Base-by-base conservation (phyloP, 352 stramenopile species). In the Phytophthora ramorum region DNA sequence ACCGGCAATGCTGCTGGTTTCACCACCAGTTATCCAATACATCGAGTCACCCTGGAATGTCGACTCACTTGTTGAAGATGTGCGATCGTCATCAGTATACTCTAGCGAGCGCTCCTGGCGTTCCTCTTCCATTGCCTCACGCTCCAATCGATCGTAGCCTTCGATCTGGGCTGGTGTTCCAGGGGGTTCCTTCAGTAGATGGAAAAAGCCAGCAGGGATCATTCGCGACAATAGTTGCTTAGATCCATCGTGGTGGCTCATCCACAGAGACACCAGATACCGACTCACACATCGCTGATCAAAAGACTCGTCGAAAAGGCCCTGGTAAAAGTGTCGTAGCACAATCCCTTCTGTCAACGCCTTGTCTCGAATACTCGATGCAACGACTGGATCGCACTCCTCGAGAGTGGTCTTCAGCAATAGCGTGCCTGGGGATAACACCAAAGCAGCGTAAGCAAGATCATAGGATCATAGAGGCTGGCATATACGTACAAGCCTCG, bases 201-300 rank as follows among this genome's bases (percentile, higher is more conserved):
- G 59, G 17, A 98, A 79, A 63, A 99, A 96, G 0, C 95, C 96
- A 2, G 69, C 47, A 12, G 97, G 96, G 6, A 99, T 78, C 34
- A 98, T 97, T 8, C 93, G 81, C 10, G 79, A 69, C 24, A 99
- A 66, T 4, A 99, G 76, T 58, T 91, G 84, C 55, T 98, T 98
- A 37, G 95, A 97, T 30, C 81, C 67, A 26, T 78, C 69, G 45
- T 97, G 84, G 52, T 97, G 90, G 43, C 89, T 96, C 85, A 98
- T 96, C 94, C 95, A 99, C 10, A 98, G 69, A 14, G 91, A 97
- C 16, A 98, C 96, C n/a, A 99, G 67, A 74, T 98, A 98, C 34
- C 96, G 88, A 61, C 84, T 97, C 7, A 99, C 87, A 48, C 92
- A 98, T 12, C 96, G 80, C 66, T 98, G 91, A 48, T 97, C 92